Base-by-base conservation (phyloP, 331 rosid species). In the Pyracantha coccinea region DNA sequence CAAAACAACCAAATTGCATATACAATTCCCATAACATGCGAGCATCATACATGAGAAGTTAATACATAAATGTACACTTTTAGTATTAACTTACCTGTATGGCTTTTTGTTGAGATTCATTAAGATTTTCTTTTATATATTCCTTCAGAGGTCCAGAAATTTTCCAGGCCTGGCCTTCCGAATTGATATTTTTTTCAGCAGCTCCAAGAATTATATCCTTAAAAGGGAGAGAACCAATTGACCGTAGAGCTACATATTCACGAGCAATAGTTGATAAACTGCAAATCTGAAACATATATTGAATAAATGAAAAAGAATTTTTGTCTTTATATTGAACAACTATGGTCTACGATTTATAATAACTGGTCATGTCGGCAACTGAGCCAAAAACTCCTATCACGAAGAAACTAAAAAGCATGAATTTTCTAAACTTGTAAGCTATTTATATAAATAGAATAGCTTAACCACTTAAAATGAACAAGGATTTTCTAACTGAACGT, bases 231-330 rank as follows among this genome's bases (percentile, higher is more conserved):
- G 75, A 80, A 45, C 85, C 68, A 78, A 94, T 78, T 10, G 95
- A 85, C 80, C 80, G 83, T 45, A 94, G 31, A 31, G 97, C 96
- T 78, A 85, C 23, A 86, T 89, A 94, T 84, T 94, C 97, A 74
- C 95, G 95, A 74, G 87, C 89, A 71, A 86, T 90, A 31, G 98
- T 94, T 47, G 97, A 94, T 79, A 94, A 82, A 83, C 90, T 94
- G 93, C 98, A 89, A 47, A 90, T 77, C 98, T 94, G 84, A 87
- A 85, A 70, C 57, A 80, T 80, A 23, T 19, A 54, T 50, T 21
- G 50, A 66, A 74, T 58, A 29, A 58, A 44, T 9, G 55, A 45
- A 71, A 78, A 25, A 65, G 77, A 73, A 57, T 66, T 63, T 7
- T 25, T 66, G 17, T 44, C 44, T 63, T 75, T 25, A 73, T 23